These are phyloP conservation scores for Xerocomellus chrysenteron DNA, from an alignment of 768 basidiomycete genomes.

Conservation along the genomic window DNA sequence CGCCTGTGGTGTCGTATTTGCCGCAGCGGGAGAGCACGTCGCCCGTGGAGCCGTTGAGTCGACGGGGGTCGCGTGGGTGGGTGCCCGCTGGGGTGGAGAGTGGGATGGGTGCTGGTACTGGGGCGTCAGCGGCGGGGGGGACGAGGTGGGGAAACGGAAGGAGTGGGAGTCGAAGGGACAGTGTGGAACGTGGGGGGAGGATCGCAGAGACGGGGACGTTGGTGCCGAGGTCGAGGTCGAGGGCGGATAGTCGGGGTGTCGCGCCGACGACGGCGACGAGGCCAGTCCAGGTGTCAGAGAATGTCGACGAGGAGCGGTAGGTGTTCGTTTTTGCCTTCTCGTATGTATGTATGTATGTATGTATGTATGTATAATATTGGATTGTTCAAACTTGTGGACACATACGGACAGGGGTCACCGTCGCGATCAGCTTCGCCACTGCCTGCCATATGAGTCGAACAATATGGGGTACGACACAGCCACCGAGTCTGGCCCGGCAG, in stretches of 20 bases:
- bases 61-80: slow-evolving; percentile 46
- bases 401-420: neutral
- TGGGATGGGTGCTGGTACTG: neutral
- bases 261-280: slow-evolving; percentile 10
- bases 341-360: neutral
- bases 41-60: slow-evolving; percentile 53
- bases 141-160: slow-evolving; percentile 10
- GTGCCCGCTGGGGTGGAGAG: slow-evolving; percentile 2
- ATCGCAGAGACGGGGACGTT: slow-evolving; percentile 70
- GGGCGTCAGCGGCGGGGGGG: neutral
- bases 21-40: slow-evolving; percentile 45
- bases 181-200: slow-evolving; percentile 62
- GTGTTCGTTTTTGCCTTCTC: no score
- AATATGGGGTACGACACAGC: neutral
- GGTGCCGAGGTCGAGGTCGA: slow-evolving; percentile 42
- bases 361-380: no score
- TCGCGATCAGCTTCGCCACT: neutral
- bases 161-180: slow-evolving; percentile 50
- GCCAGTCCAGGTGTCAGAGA: slow-evolving; percentile 31
- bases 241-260: slow-evolving; percentile 45
- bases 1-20: slow-evolving; percentile 51
- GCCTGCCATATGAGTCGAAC: neutral
- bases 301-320: neutral
- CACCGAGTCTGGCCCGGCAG: neutral
- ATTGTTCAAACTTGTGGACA: no score